These are phyloP conservation scores for Saprolegnia diclina DNA, from an alignment of 352 stramenopile species.

Conservation along the genomic window DNA sequence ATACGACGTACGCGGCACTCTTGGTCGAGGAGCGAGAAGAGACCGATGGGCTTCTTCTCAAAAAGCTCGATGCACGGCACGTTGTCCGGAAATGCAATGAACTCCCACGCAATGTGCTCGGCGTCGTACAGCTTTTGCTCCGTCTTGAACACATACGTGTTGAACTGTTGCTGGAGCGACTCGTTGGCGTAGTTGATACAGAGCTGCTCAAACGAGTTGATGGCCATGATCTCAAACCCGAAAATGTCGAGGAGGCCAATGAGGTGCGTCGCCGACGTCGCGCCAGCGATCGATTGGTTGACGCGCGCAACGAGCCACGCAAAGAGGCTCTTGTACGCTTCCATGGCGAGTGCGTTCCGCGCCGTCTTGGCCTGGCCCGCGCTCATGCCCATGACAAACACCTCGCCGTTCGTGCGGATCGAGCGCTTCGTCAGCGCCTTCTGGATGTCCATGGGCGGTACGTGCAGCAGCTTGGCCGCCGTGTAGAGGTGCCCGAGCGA, in stretches of 20 bases:
- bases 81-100: slow-evolving; percentile 82
- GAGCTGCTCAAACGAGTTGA: slow-evolving; percentile 87
- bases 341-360: slow-evolving; percentile 88
- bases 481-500: slow-evolving; percentile 41
- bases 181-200: slow-evolving; percentile 90
- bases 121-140: slow-evolving; percentile 72
- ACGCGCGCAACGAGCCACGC: slow-evolving; percentile 91
- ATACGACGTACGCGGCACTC: slow-evolving; percentile 52
- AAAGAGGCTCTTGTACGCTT: slow-evolving; percentile 89
- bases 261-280: slow-evolving; percentile 35
- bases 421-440: slow-evolving; percentile 57
- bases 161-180: slow-evolving; percentile 84
- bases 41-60: slow-evolving; percentile 62
- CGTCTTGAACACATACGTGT: slow-evolving; percentile 89
- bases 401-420: slow-evolving; percentile 64
- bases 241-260: slow-evolving; percentile 86
- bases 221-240: slow-evolving; percentile 81
- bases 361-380: slow-evolving; percentile 63
- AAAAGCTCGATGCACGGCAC: slow-evolving; percentile 69
- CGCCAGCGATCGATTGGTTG: slow-evolving; percentile 78
- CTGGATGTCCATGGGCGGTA: slow-evolving; percentile 46
- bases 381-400: slow-evolving; percentile 61
- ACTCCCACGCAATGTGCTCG: slow-evolving; percentile 68
- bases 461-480: slow-evolving; percentile 51
- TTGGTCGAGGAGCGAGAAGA: slow-evolving; percentile 79